Percentiles rank a stretch among this genome's conserved stretches.
Conservation (phyloP, 495 filamentous ascomycete species). For the Neurospora terricola region DNA sequence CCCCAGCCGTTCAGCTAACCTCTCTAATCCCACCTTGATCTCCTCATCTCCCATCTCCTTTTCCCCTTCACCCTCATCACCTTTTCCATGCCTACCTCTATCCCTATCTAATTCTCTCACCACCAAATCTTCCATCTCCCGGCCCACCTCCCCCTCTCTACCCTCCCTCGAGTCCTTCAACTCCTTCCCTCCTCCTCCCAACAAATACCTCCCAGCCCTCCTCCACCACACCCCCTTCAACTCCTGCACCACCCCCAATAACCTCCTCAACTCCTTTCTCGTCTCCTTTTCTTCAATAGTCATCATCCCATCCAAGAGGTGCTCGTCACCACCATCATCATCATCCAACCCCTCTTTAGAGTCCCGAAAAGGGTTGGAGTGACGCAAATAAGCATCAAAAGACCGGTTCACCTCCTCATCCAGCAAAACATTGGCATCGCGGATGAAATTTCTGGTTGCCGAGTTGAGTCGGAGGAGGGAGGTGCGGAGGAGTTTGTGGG, state of each 20-base stretch:
- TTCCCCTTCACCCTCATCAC: neutral
- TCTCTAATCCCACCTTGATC: neutral
- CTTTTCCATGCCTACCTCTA: neutral
- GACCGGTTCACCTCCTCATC: neutral
- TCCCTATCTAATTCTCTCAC: no score
- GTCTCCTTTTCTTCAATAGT: neutral
- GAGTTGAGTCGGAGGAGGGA: neutral
- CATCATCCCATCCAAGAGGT: neutral
- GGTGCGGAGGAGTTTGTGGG: neutral
- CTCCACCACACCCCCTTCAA: neutral
- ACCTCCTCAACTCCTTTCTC: neutral
- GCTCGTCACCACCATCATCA: no score
- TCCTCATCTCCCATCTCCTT: neutral
- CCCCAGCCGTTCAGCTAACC: neutral
- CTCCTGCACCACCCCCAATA: neutral
- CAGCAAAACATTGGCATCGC: neutral
- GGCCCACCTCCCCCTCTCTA: neutral
- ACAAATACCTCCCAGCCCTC: neutral
- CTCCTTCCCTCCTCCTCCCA: neutral
- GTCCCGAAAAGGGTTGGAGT: no score
- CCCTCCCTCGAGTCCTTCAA: neutral
- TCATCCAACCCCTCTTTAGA: no score
- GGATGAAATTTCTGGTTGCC: neutral
- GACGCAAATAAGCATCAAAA: neutral
- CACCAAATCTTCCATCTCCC: neutral